phyloP scores from a whole-genome alignment of 129 eudicot species.

The Ambrosia trifida region DNA sequence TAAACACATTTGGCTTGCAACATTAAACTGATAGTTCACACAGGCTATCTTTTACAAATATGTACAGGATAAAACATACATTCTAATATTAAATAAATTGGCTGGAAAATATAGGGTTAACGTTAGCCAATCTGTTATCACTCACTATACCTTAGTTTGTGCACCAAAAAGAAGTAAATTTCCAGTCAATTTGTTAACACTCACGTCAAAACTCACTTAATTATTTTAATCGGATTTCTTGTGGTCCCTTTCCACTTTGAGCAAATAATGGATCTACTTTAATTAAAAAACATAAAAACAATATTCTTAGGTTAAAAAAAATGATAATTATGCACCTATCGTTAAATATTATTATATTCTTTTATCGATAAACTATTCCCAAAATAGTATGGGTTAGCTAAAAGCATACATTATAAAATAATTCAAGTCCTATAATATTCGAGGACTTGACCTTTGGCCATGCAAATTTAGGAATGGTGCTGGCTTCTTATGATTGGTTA shows the following conservation, averaged over 20 bases:
- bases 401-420: neutral
- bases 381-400: constrained; percentile 29
- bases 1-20: no score
- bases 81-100: no score
- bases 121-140: no score
- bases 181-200: no score
- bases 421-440: constrained; percentile 18
- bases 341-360: neutral
- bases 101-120: no score
- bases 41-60: no score
- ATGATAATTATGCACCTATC: neutral
- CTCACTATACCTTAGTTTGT: no score
- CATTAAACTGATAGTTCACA: no score
- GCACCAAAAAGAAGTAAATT: no score
- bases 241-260: constrained; percentile 37
- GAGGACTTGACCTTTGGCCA: constrained; percentile 8
- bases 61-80: no score
- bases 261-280: constrained; percentile 39
- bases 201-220: neutral
- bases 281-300: constrained; percentile 12
- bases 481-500: constrained; percentile 22
- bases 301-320: constrained; percentile 8
- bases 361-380: constrained; percentile 27
- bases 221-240: neutral
- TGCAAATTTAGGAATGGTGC: constrained; percentile 27